Percentiles rank a stretch among this genome's conserved stretches.
phyloP scores from a whole-genome alignment of 2,329 filamentous ascomycete species.

The Exophiala alcalophila region DNA sequence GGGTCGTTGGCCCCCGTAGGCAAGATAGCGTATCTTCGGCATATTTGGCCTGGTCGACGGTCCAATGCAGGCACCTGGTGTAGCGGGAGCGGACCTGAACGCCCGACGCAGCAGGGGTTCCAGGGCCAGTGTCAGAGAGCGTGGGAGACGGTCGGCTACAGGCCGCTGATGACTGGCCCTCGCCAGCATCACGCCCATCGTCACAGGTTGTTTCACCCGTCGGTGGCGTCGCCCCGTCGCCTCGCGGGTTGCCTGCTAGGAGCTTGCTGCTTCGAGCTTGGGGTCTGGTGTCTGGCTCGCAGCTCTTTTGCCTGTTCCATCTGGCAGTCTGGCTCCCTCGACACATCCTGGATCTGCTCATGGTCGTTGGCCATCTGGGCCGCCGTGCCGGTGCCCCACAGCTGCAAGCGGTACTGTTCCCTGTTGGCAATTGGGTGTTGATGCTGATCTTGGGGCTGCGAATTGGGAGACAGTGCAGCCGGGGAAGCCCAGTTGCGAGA shows the following conservation, averaged over 20 bases:
- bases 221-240: conserved; percentile 15
- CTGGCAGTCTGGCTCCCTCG: conserved; percentile 7
- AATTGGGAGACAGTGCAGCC: conserved; percentile 22
- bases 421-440: conserved; percentile 20
- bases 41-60: conserved; percentile 15
- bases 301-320: conserved; percentile 14
- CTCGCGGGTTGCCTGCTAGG: conserved; percentile 13
- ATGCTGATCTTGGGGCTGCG: conserved; percentile 28
- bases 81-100: conserved; percentile 19
- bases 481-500: conserved; percentile 22
- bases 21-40: conserved; percentile 20
- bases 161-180: conserved; percentile 20
- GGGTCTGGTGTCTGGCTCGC: conserved; percentile 5
- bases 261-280: conserved; percentile 5
- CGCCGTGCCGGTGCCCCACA: conserved; percentile 22
- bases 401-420: conserved; percentile 4
- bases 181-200: conserved; percentile 8
- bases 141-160: conserved; percentile 25
- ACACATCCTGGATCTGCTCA: conserved; percentile 4
- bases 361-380: no score
- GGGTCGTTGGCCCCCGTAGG: no score
- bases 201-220: conserved; percentile 25
- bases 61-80: conserved; percentile 24
- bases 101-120: conserved; percentile 21
- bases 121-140: conserved; percentile 19